phyloP scores from a whole-genome alignment of 2,329 filamentous ascomycete species.

The Alternaria gaisen region DNA sequence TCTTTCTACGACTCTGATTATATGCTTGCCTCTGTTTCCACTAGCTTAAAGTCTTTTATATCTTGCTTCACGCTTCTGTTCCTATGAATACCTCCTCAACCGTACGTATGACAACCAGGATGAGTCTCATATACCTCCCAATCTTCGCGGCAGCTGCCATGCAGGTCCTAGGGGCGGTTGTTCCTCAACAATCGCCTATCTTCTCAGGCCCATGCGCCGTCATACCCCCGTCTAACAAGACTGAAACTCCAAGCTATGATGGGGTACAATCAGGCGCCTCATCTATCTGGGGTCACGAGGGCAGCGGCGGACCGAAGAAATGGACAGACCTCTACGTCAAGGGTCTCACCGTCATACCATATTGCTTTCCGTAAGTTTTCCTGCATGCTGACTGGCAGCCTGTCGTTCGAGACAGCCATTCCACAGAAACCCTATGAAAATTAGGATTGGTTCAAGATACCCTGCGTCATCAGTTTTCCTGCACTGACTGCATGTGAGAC shows the following conservation, averaged over 20 bases:
- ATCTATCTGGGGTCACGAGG: not conserved
- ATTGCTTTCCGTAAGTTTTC: not conserved
- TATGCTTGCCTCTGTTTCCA: not conserved
- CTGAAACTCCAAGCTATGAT: not conserved
- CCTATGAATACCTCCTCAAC: not conserved
- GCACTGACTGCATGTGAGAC: not conserved
- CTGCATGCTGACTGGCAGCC: not conserved
- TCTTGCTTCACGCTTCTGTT: not conserved
- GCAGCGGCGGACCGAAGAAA: not conserved
- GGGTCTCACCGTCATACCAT: not conserved
- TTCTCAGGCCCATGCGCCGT: slow-evolving; percentile 3
- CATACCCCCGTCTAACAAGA: not conserved
- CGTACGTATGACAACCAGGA: not conserved
- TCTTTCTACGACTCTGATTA: not conserved
- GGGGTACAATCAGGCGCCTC: not conserved
- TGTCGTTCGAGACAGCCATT: not conserved
- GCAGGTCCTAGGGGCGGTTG: not conserved
- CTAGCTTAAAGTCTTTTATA: not conserved
- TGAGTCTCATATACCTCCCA: not conserved
- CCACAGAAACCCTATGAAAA: not conserved
- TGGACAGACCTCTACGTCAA: slow-evolving; percentile 3
- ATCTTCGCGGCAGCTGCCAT: not conserved
- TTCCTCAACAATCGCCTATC: not conserved
- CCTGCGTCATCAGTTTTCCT: not conserved
- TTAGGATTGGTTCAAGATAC: not conserved